Percentiles rank a stretch among this genome's conserved stretches.
phyloP scores from a whole-genome alignment of 2,329 filamentous ascomycete species.

The Sclerotinia borealis region DNA sequence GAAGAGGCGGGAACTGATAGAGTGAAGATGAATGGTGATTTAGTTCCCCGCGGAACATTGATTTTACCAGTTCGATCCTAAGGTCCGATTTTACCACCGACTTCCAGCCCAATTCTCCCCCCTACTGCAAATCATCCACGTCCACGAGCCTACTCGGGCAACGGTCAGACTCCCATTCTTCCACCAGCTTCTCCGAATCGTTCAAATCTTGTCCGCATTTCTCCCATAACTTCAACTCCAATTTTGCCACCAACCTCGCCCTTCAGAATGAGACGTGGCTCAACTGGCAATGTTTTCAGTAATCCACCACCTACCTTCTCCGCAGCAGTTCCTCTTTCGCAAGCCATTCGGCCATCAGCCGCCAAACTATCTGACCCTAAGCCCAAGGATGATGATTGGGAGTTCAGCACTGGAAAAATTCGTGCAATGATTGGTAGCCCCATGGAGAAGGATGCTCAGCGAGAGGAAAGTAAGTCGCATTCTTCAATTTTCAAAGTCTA shows the following conservation, averaged over 20 bases:
- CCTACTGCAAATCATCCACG: too few relatives aligned
- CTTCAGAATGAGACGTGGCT: not conserved
- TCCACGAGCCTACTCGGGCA: not conserved
- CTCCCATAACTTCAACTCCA: not conserved
- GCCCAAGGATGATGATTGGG: slow-evolving; percentile 18
- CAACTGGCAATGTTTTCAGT: not conserved
- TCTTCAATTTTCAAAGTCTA: not conserved
- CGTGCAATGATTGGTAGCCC: slow-evolving; percentile 7
- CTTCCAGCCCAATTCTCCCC: not conserved
- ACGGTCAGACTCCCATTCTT: not conserved
- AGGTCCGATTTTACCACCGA: not conserved
- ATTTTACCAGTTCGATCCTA: not conserved
- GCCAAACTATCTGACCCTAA: not conserved
- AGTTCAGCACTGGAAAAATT: slow-evolving; percentile 17
- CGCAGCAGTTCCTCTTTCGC: not conserved
- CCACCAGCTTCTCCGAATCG: not conserved
- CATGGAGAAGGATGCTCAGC: slow-evolving; percentile 15
- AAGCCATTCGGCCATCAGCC: not conserved
- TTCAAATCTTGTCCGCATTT: not conserved
- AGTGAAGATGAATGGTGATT: not conserved
- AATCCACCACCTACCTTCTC: not conserved
- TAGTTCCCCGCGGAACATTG: not conserved
- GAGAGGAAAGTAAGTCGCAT: slow-evolving; percentile 21
- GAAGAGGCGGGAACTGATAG: not conserved
- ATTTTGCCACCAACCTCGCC: slow-evolving; percentile 2